phyloP scores from a whole-genome alignment of 805 yeast species.

The Metschnikowia proteae region DNA sequence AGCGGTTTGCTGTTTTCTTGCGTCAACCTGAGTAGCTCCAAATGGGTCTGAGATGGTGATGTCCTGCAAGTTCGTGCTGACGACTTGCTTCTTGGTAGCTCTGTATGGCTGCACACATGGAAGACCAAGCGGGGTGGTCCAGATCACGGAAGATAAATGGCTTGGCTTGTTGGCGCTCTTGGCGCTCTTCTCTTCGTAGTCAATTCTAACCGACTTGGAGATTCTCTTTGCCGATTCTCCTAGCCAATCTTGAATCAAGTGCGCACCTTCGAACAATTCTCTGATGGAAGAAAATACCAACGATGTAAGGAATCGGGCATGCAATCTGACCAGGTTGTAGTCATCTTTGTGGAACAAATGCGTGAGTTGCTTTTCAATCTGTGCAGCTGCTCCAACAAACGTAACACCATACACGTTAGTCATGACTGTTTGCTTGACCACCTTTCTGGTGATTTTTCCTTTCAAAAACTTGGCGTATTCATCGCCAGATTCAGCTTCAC shows the following conservation, averaged over 20 bases:
- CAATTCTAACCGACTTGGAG: constrained; percentile 70
- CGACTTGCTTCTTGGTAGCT: constrained; percentile 55
- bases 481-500: constrained; percentile 51
- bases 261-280: constrained; percentile 87
- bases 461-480: constrained; percentile 51
- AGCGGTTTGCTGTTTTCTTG: constrained; percentile 86
- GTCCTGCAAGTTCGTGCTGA: constrained; percentile 81
- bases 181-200: constrained; percentile 42
- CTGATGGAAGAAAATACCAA: constrained; percentile 82
- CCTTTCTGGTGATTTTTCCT: constrained; percentile 73
- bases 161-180: constrained; percentile 47
- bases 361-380: constrained; percentile 73
- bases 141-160: constrained; percentile 82
- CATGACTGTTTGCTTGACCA: constrained; percentile 97
- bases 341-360: constrained; percentile 50
- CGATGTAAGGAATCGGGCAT: constrained; percentile 59
- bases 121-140: constrained; percentile 95
- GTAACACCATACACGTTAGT: constrained; percentile 98
- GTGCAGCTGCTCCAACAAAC: constrained; percentile 86
- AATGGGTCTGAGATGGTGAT: constrained; percentile 89
- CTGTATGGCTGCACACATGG: constrained; percentile 98
- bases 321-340: constrained; percentile 21
- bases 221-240: constrained; percentile 81
- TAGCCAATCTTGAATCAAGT: constrained; percentile 93
- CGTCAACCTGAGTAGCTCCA: constrained; percentile 73